Conservation (phyloP, 1,284 basidiomycete genomes). For the Thecaphora frezii region DNA sequence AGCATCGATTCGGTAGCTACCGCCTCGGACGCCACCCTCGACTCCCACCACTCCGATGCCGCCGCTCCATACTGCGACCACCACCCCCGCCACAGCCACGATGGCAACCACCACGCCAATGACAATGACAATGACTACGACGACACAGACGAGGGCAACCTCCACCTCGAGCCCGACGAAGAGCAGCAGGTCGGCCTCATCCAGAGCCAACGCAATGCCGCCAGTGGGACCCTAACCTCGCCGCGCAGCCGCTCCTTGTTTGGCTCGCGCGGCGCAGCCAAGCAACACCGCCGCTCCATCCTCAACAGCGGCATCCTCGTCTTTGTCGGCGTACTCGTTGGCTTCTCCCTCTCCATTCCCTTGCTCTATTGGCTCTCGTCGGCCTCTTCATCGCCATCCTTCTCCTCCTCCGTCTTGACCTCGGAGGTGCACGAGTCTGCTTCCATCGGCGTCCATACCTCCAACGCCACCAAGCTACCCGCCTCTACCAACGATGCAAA, state of each 20-base stretch:
- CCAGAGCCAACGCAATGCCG: conserved; percentile 23
- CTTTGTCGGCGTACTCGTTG: conserved; percentile 22
- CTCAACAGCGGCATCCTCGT: conserved; percentile 16
- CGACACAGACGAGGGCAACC: conserved; percentile 4
- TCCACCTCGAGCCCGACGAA: conserved; percentile 22
- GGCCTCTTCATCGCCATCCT: conserved; percentile 1
- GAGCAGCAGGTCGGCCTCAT: conserved; percentile 44
- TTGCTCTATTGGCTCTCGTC: conserved; percentile 36
- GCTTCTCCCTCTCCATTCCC: conserved; percentile 24
- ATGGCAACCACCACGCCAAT: not conserved
- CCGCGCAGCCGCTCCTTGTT: not conserved
- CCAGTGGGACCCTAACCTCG: not conserved
- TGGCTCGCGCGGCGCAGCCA: not conserved
- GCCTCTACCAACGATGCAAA: conserved; percentile 22
- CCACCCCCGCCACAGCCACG: not conserved
- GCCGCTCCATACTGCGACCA: too few species aligned
- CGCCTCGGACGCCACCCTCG: conserved; percentile 35
- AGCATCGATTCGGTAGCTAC: conserved; percentile 29
- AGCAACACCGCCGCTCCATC: not conserved
- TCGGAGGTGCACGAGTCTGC: not conserved
- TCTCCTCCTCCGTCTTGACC: not conserved
- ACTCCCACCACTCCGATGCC: conserved; percentile 2
- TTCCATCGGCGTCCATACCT: not conserved
- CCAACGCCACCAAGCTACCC: conserved; percentile 9
- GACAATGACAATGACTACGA: conserved; percentile 5